phyloP scores from a whole-genome alignment of 306 rosid species.

The Prinsepia uniflora region DNA sequence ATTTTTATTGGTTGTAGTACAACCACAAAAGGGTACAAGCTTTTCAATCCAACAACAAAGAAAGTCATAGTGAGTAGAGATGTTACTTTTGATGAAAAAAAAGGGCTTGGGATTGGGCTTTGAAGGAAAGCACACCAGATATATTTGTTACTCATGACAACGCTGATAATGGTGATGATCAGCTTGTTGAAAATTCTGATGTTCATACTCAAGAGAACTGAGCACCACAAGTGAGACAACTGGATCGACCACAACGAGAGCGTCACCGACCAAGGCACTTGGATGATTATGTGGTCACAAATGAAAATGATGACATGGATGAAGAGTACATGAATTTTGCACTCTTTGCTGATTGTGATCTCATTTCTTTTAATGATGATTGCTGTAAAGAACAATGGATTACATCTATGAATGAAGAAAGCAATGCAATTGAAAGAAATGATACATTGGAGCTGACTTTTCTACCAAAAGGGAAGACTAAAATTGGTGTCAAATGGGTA shows the following conservation, averaged over 20 bases:
- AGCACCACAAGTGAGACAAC: neutral
- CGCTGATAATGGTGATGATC: neutral
- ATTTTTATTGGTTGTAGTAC: neutral
- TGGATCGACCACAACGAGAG: neutral
- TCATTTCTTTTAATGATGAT: neutral
- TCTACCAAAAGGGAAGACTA: neutral
- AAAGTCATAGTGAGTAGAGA: neutral
- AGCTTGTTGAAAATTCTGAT: too few relatives aligned
- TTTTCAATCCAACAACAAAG: neutral
- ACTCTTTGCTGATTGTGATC: neutral
- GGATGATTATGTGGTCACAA: too few relatives aligned
- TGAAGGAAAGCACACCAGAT: neutral
- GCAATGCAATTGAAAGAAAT: neutral
- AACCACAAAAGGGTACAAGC: neutral
- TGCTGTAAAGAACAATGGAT: neutral
- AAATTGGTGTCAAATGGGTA: neutral
- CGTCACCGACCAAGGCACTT: neutral
- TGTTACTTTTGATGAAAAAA: neutral
- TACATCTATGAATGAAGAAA: neutral
- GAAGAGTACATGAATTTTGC: neutral
- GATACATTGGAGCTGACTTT: neutral
- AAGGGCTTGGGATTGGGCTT: neutral
- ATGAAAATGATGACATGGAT: neutral
- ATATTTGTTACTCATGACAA: too few relatives aligned
- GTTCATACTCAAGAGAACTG: too few relatives aligned